Evolutionary conservation across 2,329 filamentous ascomycete species (phyloP).

Genomic region (Cytospora piceae): DNA sequence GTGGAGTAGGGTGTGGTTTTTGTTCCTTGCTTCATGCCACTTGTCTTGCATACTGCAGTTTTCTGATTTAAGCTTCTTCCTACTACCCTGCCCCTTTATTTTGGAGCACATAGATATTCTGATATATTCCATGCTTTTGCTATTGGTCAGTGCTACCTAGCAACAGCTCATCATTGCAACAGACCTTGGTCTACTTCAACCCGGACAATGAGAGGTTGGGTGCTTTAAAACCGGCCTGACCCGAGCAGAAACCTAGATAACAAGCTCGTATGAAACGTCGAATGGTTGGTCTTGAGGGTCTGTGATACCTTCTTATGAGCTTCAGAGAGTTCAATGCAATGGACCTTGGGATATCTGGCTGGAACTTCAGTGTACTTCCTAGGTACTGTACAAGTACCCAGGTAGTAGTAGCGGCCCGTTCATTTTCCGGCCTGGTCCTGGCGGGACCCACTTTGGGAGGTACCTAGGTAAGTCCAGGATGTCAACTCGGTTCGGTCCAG

Average conservation of each 20-base stretch:
- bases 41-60: not conserved
- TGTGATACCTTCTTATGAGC: not conserved
- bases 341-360: not conserved
- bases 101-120: not conserved
- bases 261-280: not conserved
- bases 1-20: not conserved
- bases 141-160: not conserved
- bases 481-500: conserved; percentile 4
- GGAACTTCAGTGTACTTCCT: not conserved
- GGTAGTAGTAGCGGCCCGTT: not conserved
- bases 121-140: not conserved
- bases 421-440: conserved; percentile 3
- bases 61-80: not conserved
- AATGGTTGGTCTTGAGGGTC: not conserved
- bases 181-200: not conserved
- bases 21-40: not conserved
- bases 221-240: not conserved
- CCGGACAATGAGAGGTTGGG: not conserved
- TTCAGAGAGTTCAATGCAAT: not conserved
- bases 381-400: not conserved
- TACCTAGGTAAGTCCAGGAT: not conserved
- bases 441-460: not conserved
- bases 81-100: not conserved
- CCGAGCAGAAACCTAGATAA: not conserved
- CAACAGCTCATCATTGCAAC: not conserved